phyloP scores from a whole-genome alignment of 208 protist genomes.

The Leishmania major region DNA sequence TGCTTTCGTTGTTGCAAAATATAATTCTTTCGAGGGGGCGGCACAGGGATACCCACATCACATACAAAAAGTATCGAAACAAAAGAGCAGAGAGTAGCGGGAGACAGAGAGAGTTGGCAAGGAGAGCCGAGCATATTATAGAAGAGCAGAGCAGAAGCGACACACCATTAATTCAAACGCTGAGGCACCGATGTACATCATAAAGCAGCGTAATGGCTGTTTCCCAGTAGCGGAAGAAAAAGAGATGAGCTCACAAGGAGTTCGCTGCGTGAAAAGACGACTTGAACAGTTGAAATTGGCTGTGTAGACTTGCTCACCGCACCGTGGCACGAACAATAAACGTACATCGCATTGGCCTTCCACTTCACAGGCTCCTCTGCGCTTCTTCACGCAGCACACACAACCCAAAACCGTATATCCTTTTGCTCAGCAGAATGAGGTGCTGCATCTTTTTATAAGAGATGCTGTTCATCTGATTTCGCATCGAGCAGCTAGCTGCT shows the following conservation, averaged over 20 bases:
- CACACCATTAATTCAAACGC: too few species aligned
- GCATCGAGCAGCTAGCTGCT: too few species aligned
- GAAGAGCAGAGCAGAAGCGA: too few species aligned
- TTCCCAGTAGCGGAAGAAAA: too few species aligned
- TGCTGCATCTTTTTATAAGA: not conserved
- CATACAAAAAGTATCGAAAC: not conserved
- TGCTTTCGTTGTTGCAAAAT: conserved; percentile 24
- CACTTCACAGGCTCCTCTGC: not conserved
- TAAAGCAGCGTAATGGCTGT: too few species aligned
- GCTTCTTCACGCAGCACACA: not conserved
- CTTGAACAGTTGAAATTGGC: too few species aligned
- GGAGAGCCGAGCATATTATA: not conserved
- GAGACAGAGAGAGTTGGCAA: not conserved
- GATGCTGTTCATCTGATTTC: not conserved
- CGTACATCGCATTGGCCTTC: not conserved
- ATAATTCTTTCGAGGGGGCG: not conserved
- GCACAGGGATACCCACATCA: not conserved
- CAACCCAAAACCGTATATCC: not conserved
- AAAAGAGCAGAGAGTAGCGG: not conserved
- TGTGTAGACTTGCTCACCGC: too few species aligned
- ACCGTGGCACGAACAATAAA: too few species aligned
- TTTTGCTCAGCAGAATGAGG: not conserved
- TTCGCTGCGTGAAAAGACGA: too few species aligned
- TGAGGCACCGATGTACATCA: too few species aligned
- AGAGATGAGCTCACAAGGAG: too few species aligned